These are phyloP conservation scores for Exophiala sp. DNA, from an alignment of 2,329 filamentous ascomycete genomes.

Conservation along the genomic window DNA sequence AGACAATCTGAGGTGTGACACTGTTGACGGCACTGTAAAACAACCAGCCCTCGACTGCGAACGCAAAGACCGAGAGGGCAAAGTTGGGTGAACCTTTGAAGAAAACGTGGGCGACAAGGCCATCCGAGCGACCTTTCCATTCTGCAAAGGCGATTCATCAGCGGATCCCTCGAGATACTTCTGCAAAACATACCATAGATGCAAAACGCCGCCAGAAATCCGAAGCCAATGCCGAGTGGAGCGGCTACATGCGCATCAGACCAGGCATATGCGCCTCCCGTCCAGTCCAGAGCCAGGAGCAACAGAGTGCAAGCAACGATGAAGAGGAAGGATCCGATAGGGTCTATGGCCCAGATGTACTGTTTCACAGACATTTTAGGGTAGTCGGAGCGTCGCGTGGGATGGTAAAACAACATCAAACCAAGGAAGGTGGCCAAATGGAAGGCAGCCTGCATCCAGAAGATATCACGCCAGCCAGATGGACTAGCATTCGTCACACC, in stretches of 20 bases:
- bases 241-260: constrained; percentile 36
- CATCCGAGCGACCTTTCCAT: constrained; percentile 51
- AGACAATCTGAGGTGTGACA: constrained; percentile 45
- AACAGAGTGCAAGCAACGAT: constrained; percentile 42
- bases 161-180: neutral
- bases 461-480: constrained; percentile 52
- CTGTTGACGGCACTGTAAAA: constrained; percentile 52
- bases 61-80: constrained; percentile 50
- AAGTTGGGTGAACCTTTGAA: constrained; percentile 52
- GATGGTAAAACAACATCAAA: constrained; percentile 46
- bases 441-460: constrained; percentile 54
- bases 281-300: constrained; percentile 45
- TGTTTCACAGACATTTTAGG: constrained; percentile 38
- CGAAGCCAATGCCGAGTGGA: constrained; percentile 41
- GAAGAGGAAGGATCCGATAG: constrained; percentile 44
- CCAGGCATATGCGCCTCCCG: constrained; percentile 40
- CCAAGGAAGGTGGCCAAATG: constrained; percentile 46
- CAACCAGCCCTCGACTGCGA: constrained; percentile 55
- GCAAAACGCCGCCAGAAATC: constrained; percentile 38
- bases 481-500: constrained; percentile 46
- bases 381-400: constrained; percentile 37
- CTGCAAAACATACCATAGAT: constrained; percentile 31
- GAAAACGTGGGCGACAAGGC: constrained; percentile 52
- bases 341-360: constrained; percentile 46
- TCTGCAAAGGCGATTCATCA: constrained; percentile 36